Evolutionary conservation across 176 grass and related monocot genomes (phyloP).

Genomic region (Phoenix roebelenii): DNA sequence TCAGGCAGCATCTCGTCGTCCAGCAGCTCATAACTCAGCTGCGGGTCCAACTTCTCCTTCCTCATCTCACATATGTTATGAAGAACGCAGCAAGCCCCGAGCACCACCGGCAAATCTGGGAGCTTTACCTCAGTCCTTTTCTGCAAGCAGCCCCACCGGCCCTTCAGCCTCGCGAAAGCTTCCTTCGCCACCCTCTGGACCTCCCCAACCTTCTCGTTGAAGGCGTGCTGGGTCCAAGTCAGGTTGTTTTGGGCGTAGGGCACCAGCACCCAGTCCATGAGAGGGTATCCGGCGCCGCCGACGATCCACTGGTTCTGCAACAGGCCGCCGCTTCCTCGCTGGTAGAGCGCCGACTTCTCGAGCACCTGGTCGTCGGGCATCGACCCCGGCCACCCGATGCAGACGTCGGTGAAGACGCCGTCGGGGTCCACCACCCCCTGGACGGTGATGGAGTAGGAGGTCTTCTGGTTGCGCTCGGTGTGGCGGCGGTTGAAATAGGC

Average conservation of each 20-base stretch:
- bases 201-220: constrained; percentile 1
- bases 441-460: constrained; percentile 3
- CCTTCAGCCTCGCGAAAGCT: constrained; percentile 8
- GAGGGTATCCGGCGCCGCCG: constrained; percentile 1
- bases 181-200: constrained; percentile 1
- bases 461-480: constrained; percentile 11
- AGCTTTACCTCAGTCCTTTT: constrained; percentile 6
- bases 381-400: constrained; percentile 10
- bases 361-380: constrained; percentile 10
- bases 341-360: constrained; percentile 6
- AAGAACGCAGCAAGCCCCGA: constrained; percentile 4
- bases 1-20: constrained; percentile 4
- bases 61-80: constrained; percentile 12
- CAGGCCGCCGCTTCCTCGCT: neutral
- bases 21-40: neutral
- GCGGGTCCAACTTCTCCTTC: neutral
- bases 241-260: neutral
- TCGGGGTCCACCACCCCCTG: constrained; percentile 8
- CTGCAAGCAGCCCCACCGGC: constrained; percentile 7
- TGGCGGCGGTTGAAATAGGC: constrained; percentile 14
- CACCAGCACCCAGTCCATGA: constrained; percentile 9
- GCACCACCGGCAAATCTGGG: neutral
- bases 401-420: constrained; percentile 14
- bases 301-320: neutral
- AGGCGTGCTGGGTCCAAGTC: constrained; percentile 1